Conservation (phyloP, 2,329 filamentous ascomycete genomes). For the Ilyonectria mors-panacis region DNA sequence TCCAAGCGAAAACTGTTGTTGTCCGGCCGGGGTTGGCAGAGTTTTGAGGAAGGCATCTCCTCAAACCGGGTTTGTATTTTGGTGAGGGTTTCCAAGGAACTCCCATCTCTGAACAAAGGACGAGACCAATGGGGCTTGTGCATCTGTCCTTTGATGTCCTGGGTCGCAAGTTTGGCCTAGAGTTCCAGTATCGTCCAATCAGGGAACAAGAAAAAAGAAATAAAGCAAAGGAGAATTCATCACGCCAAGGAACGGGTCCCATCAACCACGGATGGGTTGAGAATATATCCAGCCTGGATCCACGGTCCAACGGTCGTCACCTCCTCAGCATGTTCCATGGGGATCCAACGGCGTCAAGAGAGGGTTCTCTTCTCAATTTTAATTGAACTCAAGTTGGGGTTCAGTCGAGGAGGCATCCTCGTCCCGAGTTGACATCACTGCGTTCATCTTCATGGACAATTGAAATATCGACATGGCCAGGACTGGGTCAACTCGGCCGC, state of each 20-base stretch:
- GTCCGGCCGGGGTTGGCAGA: neutral
- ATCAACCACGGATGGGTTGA: neutral
- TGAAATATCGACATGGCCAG: neutral
- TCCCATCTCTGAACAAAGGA: neutral
- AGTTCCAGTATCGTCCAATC: neutral
- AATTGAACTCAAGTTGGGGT: slow-evolving; percentile 1
- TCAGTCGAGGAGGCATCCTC: slow-evolving; percentile 2
- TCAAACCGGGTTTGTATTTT: neutral
- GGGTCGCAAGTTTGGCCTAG: neutral
- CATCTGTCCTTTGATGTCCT: neutral
- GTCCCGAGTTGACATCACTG: neutral
- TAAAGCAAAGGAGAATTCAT: neutral
- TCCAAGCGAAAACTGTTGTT: slow-evolving; percentile 3
- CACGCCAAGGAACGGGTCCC: neutral
- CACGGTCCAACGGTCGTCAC: neutral
- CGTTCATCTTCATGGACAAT: neutral
- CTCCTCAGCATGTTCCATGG: neutral
- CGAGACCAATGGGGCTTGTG: neutral
- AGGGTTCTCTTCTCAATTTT: neutral
- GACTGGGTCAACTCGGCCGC: neutral
- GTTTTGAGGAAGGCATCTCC: neutral
- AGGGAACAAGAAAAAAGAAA: neutral
- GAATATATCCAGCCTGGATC: neutral
- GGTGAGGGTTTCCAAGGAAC: neutral
- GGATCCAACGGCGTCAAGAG: neutral